Evolutionary conservation across 2,329 filamentous ascomycete genomes (phyloP), one percentile per base, ranked within the genome.

Genomic region (Macroventuria anomochaeta): DNA sequence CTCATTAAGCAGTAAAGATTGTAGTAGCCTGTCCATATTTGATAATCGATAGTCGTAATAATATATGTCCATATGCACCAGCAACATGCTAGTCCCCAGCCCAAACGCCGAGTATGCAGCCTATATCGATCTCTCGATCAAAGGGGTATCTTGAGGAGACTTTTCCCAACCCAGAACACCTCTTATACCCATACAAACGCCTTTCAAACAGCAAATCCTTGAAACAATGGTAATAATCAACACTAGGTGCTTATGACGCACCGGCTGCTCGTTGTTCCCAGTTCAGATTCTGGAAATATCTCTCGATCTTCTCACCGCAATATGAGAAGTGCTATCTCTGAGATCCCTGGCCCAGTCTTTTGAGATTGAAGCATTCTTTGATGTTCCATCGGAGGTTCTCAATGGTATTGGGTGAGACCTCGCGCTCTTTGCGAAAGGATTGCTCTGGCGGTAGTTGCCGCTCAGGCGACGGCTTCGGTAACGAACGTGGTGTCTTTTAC

Each of bases 131-230:
- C 33, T 25, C n/a, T 23, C 25, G 18, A 29, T 36, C 43, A 8
- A 40, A 34, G 40, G 52, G 55, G 55, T 58, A 58, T 58, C 55
- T 48, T 52, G 37, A 50, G 46, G 37, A 50, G 46, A 58, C 51
- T 48, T 55, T 58, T 58, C 43, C 52, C 20, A 42, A 23, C 23
- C 42, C 36, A 41, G 25, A 58, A 58, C 51, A 54, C 50, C 46
- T 17, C 38, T 53, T 29, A 53, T 42, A 38, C 26, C 33, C 46
- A 47, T 12, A n/a, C 18, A 13, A 48, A 53, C 51, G 51, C 51
- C 50, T 21, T 36, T 15, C n/a, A n/a, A n/a, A n/a, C n/a, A n/a
- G n/a, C n/a, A n/a, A 25, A 25, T 17, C 11, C n/a, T n/a, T n/a
- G 10, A 39, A 26, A 26, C 25, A 43, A 25, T 25, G n/a, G n/a